Base-by-base conservation (phyloP, 495 filamentous ascomycete genomes). In the Aspergillus sparsus region DNA sequence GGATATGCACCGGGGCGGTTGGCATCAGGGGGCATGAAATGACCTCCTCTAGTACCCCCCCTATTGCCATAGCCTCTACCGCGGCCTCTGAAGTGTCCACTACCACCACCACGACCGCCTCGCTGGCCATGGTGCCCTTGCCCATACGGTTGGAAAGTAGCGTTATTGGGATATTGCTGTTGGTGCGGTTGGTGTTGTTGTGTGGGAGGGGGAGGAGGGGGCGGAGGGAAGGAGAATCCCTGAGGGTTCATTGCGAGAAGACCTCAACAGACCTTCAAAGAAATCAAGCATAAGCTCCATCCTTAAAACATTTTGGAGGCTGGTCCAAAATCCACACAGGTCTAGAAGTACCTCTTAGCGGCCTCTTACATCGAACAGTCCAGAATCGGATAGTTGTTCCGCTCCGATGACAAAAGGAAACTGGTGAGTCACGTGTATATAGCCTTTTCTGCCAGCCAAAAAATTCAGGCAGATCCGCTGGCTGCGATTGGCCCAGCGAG, bases 181-280 rank as follows among this genome's bases (percentile, higher is more conserved):
- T 47, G 53, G 18, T 57, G 59, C 41, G 61, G 54, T 39, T 53
- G 62, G 42, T 65, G 71, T 34, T 71, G 70, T 55, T 61, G 68
- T 44, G 66, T 53, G 21, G 74, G 74, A 37, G 74, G 74, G 18
- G 78, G 79, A 15, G 78, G 78, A 18, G 80, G 80, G 21, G 80
- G 80, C 13, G 80, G 80, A 51, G 80, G 80, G 65, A 81, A 83
- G 50, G 76, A 78, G 64, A 83, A 83, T 18, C 73, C 73, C 64
- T 79, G 74, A 44, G 79, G 68, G 58, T 68, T 76, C 78, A 82
- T 82, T 49, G 55, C 70, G 61, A 60, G 63, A 62, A 57, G 62
- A 62, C 59, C 64, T 62, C 56, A 57, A 50, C 50, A 21, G 64
- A 64, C 61, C 68, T 75, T 66, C 53, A 59, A 62, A 55, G 41